Percentiles rank a stretch among this genome's conserved stretches.
These are phyloP conservation scores for Oryza australiensis DNA, from an alignment of 176 grass and related monocot species.

Conservation along the genomic window DNA sequence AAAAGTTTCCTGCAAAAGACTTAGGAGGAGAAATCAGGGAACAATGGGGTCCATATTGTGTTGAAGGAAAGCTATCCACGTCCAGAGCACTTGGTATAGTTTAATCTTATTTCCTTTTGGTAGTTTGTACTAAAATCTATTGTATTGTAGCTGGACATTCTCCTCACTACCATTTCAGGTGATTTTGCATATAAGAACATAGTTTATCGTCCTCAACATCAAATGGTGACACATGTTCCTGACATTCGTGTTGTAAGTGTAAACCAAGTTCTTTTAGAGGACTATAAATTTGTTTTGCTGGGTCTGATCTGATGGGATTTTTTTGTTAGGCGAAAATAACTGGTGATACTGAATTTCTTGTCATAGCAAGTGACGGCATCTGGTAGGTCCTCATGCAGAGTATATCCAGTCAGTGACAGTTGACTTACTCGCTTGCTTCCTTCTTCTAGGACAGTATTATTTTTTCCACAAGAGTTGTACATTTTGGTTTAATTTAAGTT, in stretches of 20 bases:
- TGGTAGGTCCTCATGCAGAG: conserved; percentile 41
- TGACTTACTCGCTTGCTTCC: background rate
- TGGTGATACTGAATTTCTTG: conserved; percentile 40
- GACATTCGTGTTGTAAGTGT: background rate
- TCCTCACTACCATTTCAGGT: background rate
- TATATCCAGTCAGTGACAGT: background rate
- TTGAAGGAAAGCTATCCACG: background rate
- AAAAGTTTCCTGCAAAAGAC: too few species aligned
- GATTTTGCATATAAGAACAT: conserved; percentile 26
- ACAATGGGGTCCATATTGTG: background rate
- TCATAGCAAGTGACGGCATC: conserved; percentile 45
- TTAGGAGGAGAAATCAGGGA: too few species aligned
- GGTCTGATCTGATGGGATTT: background rate
- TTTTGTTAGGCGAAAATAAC: conserved; percentile 33
- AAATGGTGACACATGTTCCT: conserved; percentile 31
- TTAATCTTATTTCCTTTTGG: background rate
- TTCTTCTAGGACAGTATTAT: background rate
- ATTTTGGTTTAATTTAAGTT: background rate
- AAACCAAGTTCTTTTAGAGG: background rate
- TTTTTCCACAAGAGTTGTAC: background rate
- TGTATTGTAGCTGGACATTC: background rate
- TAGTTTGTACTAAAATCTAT: background rate
- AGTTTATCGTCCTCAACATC: background rate
- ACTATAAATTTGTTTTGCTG: background rate
- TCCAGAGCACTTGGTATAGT: conserved; percentile 31